Base-by-base conservation (phyloP, 1,284 basidiomycete species). In the Puccinia coronata region DNA sequence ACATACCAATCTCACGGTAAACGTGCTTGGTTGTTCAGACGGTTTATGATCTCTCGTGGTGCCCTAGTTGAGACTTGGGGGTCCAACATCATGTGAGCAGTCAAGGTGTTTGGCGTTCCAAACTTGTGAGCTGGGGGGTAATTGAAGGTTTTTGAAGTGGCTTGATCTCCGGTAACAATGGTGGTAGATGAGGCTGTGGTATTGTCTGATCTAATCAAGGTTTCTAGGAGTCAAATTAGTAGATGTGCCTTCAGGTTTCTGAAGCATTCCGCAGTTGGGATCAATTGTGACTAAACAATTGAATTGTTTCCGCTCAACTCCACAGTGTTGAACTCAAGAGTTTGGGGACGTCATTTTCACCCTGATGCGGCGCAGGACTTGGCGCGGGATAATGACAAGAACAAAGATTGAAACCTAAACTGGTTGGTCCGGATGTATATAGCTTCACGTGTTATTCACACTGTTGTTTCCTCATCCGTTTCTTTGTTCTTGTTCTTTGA, bases 81-180 rank as follows among this genome's bases (percentile, higher is more conserved):
- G 53, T 79, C 65, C 25, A 79, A 55, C 12, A 79, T 65, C 65
- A 79, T 53, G n/a, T 53, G 41, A 18, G 43, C 39, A 79, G 49
- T 69, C 6, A 79, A 41, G 14, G 63, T 51, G 11, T 70, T 79
- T 1, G 28, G 31, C 9, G 70, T 28, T 6, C 70, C 49, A 72
- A 72, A n/a, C 16, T 25, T 9, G n/a, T 18, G 43, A 39, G 53
- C 34, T 20, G 43, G 11, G 43, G 43, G 14, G 12, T 55, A 25
- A 51, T 39, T 53, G 3, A 28, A n/a, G 25, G 20, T 59, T 53
- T 34, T 11, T 3, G 12, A 9, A 31, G 36, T 0, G 28, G 59
- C 57, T 6, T 16, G 49, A 14, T 57, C 12, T 16, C 51, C n/a
- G 6, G 8, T 9, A 47, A 23, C 28, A 43, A 49, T n/a, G 41